Percentiles rank a stretch among this genome's conserved stretches.
phyloP scores from a whole-genome alignment of 805 yeast species.

The Clavispora santaluciae region DNA sequence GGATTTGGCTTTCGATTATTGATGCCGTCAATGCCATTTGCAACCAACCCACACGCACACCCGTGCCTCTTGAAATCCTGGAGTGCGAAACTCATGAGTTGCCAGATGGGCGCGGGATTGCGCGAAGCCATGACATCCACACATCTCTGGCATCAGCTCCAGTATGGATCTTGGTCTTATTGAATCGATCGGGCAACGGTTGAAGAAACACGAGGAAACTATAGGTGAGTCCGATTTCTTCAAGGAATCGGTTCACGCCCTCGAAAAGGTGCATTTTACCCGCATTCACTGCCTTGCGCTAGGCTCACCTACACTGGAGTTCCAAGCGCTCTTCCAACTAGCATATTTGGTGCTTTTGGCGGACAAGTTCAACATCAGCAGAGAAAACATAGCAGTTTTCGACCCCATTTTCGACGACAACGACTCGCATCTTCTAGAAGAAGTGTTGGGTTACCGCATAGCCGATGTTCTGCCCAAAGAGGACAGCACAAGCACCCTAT shows the following conservation, averaged over 20 bases:
- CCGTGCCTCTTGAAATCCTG: no score
- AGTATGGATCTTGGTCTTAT: not conserved
- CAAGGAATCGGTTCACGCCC: slow-evolving; percentile 13
- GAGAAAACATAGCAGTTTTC: slow-evolving; percentile 40
- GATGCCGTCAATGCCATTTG: no score
- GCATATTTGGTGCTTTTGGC: slow-evolving; percentile 49
- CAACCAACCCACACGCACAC: no score
- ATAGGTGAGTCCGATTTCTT: slow-evolving; percentile 20
- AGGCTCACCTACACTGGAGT: slow-evolving; percentile 58
- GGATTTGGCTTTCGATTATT: no score
- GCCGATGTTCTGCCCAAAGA: not conserved
- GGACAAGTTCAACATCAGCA: slow-evolving; percentile 10
- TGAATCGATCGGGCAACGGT: not conserved
- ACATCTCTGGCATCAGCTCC: not conserved
- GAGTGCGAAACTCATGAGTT: no score
- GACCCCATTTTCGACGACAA: slow-evolving; percentile 58
- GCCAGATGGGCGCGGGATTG: no score
- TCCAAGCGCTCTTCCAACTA: slow-evolving; percentile 61
- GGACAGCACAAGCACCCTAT: slow-evolving; percentile 29
- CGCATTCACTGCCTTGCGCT: slow-evolving; percentile 64
- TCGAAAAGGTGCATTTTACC: slow-evolving; percentile 3
- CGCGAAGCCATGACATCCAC: slow-evolving; percentile 1
- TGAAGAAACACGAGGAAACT: not conserved
- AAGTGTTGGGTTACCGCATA: not conserved
- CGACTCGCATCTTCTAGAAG: slow-evolving; percentile 35